Conservation (phyloP, 2,329 filamentous ascomycete species). For the Phialocephala sp. region DNA sequence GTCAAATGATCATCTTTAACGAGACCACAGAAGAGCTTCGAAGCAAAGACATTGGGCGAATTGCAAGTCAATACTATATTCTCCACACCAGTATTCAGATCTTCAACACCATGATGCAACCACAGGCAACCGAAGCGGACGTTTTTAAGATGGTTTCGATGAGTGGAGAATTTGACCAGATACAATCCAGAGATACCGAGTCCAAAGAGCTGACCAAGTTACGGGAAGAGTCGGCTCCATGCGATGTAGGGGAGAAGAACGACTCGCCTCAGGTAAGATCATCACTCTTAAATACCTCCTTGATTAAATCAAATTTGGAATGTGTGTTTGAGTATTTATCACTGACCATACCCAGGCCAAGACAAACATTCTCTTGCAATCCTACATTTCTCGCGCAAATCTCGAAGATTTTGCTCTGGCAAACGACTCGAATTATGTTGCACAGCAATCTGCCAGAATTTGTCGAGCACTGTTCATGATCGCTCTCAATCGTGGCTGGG, state of each 20-base stretch:
- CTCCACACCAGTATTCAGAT: slow-evolving; percentile 92
- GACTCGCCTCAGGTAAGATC: slow-evolving; percentile 64
- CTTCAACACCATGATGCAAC: slow-evolving; percentile 94
- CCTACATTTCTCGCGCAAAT: slow-evolving; percentile 87
- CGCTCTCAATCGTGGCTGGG: slow-evolving; percentile 92
- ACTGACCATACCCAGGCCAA: slow-evolving; percentile 59
- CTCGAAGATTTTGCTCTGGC: slow-evolving; percentile 92
- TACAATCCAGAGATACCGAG: slow-evolving; percentile 90
- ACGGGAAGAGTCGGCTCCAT: slow-evolving; percentile 70
- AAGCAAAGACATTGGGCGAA: slow-evolving; percentile 93
- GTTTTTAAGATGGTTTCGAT: slow-evolving; percentile 95
- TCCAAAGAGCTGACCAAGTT: slow-evolving; percentile 83
- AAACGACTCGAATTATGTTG: slow-evolving; percentile 93
- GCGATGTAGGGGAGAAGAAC: slow-evolving; percentile 76
- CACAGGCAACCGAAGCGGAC: slow-evolving; percentile 85
- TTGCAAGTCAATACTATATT: slow-evolving; percentile 97
- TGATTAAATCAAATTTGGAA: no score
- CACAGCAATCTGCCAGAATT: slow-evolving; percentile 93
- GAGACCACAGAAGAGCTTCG: slow-evolving; percentile 91
- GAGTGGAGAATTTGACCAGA: slow-evolving; percentile 97
- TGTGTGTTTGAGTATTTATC: no score
- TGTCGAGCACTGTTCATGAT: slow-evolving; percentile 97
- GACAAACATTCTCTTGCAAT: slow-evolving; percentile 93
- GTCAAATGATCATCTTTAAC: slow-evolving; percentile 99
- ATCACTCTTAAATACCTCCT: no score